These are phyloP conservation scores for Clarireedia hainanense DNA, from an alignment of 2,329 filamentous ascomycete genomes.

Conservation along the genomic window DNA sequence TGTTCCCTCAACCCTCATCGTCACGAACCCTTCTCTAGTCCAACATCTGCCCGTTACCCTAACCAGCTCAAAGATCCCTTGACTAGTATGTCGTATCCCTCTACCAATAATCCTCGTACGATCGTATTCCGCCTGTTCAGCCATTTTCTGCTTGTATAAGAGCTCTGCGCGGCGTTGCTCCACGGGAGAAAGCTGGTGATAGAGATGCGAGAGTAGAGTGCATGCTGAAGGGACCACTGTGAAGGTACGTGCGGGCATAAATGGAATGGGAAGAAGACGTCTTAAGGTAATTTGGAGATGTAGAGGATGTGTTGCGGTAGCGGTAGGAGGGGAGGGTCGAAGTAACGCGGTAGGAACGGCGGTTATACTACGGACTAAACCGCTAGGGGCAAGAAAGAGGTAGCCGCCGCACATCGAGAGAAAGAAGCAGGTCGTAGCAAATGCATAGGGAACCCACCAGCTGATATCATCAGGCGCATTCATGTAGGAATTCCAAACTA, in stretches of 20 bases:
- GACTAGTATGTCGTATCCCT: conserved; percentile 45
- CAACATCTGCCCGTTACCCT: conserved; percentile 41
- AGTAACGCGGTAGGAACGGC: conserved; percentile 21
- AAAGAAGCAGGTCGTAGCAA: conserved; percentile 48
- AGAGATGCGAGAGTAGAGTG: conserved; percentile 1
- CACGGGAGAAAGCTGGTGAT: conserved; percentile 11
- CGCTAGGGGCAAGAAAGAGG: conserved; percentile 48
- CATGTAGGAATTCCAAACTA: conserved; percentile 36
- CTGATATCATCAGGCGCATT: conserved; percentile 44
- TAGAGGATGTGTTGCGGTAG: conserved; percentile 24
- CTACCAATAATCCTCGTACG: conserved; percentile 48
- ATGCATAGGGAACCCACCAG: conserved; percentile 49
- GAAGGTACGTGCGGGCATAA: conserved; percentile 17
- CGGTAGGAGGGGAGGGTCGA: background rate
- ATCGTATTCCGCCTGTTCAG: conserved; percentile 39
- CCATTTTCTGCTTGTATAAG: conserved; percentile 14
- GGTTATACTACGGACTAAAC: conserved; percentile 42
- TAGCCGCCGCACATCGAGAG: conserved; percentile 54
- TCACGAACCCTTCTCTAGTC: conserved; percentile 48
- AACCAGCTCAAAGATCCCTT: conserved; percentile 36
- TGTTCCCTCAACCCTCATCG: conserved; percentile 44
- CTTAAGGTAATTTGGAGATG: conserved; percentile 42
- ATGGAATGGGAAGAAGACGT: conserved; percentile 25
- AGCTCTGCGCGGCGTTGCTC: conserved; percentile 14
- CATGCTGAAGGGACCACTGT: conserved; percentile 11